Evolutionary conservation across 768 basidiomycete species (phyloP), one percentile per base, ranked within the genome.

Genomic region (Leucogyrophana mollusca): DNA sequence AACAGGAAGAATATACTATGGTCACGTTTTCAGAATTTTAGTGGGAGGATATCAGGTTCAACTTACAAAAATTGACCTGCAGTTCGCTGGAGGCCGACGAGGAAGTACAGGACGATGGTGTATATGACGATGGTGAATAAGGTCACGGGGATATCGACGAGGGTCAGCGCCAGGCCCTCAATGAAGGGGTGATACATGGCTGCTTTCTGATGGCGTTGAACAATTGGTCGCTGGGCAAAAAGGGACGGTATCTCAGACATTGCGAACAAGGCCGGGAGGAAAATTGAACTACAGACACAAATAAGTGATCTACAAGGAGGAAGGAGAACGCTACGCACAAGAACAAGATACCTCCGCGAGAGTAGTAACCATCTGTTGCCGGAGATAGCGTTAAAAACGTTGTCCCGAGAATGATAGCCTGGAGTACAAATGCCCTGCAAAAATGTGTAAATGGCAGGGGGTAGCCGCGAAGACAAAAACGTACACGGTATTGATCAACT

Each of bases 341-440:
- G 77, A 90, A 91, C 11, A 92, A 70, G 25, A 87, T 74, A 58
- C 90, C 90, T n/a, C 90, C 90, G 18, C 90, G 80, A 27, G 85
- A 83, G n/a, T 46, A 66, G 33, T 38, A 67, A 5, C 43, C 50
- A 0, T 54, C 47, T 4, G 78, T 77, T 23, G 56, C 64, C 14
- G 66, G 57, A 0, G 70, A 59, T 24, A 77, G 52, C n/a, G 68
- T 56, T 49, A 72, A 72, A 66, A 78, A 80, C 30, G 76, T 68
- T n/a, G 70, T 72, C 37, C 61, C 64, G n/a, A 64, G 30, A 21
- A 63, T 61, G 40, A 67, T 52, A n/a, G 62, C 60, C 51, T 64
- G 60, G n/a, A 65, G 24, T 9, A 67, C 17, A 22, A 46, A 54
- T 3, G 78, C 74, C 30, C 82, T 84, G 4, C 2, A 17, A 11